Base-by-base conservation (phyloP, 495 filamentous ascomycete genomes). In the Hamigera avellanea region DNA sequence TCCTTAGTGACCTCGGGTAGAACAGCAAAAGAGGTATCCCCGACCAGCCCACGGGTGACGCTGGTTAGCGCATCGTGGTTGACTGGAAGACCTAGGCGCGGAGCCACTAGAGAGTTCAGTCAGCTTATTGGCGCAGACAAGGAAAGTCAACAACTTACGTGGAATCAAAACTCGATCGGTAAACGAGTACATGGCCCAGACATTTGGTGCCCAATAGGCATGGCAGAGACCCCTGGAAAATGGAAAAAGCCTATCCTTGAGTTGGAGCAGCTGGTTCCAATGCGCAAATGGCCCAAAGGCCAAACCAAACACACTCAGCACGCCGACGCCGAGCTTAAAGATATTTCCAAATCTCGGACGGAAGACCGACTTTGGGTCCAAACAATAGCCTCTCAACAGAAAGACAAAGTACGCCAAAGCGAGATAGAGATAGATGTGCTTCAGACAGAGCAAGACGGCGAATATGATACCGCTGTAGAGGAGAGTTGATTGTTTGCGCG, bases 161-260 rank as follows among this genome's bases (percentile, higher is more conserved):
- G 70, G 73, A 45, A 98, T 93, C 42, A 96, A 52, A 19, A 82
- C 60, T 33, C 91, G 69, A 46, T 98, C 91, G 0, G 72, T 56
- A 48, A 98, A 94, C 0, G 91, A 95, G 55, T 98, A 98, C 63
- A 98, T 73, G 0, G 91, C 87, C 91, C 91, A 98, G 8, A 95
- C 66, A 46, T 98, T 98, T 1, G 91, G 88, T 2, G 91, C 91
- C 91, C 91, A 98, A 56, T 98, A 98, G 0, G 91, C 91, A 64
- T 98, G 91, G 52, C 87, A 95, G 19, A 98, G 58, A 0, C 91
- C 91, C 35, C 91, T 64, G 1, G 86, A 89, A 55, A 98, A 98
- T 3, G 91, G 91, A 45, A 98, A 98, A 2, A 98, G 67, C 34
- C 91, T 67, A 42, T 76, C 76, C 31, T 93, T 56, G 23, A 98